A percentile compares a stretch with the other conserved stretches of the same genome.
Conservation (phyloP, 345 rosid species). For the Rhodomyrtus tomentosa region DNA sequence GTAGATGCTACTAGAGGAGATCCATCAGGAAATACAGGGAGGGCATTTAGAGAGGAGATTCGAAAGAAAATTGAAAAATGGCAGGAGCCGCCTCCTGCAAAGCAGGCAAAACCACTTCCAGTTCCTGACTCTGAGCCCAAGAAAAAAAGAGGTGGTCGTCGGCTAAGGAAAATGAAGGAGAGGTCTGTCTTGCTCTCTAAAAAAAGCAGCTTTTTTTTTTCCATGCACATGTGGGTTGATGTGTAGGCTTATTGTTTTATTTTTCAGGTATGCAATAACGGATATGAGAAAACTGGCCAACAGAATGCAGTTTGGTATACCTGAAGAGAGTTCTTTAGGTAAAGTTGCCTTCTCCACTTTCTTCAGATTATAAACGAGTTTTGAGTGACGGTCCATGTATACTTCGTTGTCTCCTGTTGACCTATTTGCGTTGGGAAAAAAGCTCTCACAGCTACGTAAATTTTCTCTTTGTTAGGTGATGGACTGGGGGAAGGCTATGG, state of each 20-base stretch:
- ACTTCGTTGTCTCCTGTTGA: not conserved
- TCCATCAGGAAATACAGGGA: conserved; percentile 68
- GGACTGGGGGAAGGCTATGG: conserved; percentile 98
- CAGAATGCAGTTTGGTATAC: conserved; percentile 93
- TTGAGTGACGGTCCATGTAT: not conserved
- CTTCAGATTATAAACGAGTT: not conserved
- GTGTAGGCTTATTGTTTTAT: not conserved
- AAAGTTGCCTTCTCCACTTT: not conserved
- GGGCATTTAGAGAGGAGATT: conserved; percentile 53
- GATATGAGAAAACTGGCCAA: conserved; percentile 98
- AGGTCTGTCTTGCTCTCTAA: conserved; percentile 17
- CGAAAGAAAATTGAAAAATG: conserved; percentile 89
- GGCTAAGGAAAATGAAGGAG: conserved; percentile 94
- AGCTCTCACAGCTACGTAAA: not conserved
- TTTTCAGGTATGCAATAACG: conserved; percentile 76
- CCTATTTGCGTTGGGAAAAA: not conserved
- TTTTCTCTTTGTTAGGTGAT: conserved; percentile 51
- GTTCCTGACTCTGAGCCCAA: conserved; percentile 99
- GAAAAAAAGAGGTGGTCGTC: conserved; percentile 94
- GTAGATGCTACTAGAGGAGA: conserved; percentile 84
- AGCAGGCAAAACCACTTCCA: conserved; percentile 95
- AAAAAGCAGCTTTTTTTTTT: not conserved
- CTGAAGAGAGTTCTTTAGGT: conserved; percentile 97
- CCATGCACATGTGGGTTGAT: not conserved
- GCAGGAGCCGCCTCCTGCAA: conserved; percentile 98